A percentile compares a stretch with the other conserved stretches of the same genome.
phyloP scores from a whole-genome alignment of 2,329 filamentous ascomycete species.

The Helminthosporium solani region DNA sequence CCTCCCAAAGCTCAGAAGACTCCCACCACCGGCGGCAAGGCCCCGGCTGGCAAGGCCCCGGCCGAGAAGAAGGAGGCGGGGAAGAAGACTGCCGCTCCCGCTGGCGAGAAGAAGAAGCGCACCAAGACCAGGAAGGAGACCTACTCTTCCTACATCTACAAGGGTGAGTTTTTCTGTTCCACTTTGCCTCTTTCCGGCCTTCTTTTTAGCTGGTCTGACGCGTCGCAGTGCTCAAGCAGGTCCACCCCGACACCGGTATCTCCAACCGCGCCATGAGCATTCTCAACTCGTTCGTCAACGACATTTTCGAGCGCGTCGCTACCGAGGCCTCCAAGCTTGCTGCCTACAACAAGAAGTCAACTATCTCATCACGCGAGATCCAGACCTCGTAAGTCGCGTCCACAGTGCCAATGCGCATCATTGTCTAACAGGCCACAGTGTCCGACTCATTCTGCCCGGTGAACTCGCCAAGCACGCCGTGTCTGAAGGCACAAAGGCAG shows the following conservation, averaged over 20 bases:
- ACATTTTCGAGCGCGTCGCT: conserved; percentile 99
- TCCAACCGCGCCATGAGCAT: conserved; percentile 99
- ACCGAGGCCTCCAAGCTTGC: conserved; percentile 99
- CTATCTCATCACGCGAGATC: conserved; percentile 98
- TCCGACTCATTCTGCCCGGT: conserved; percentile 95
- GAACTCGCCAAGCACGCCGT: conserved; percentile 99
- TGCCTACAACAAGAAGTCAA: conserved; percentile 99
- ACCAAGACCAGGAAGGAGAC: conserved; percentile 99
- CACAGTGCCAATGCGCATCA: neutral
- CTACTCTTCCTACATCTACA: conserved; percentile 99
- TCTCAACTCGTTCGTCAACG: conserved; percentile 99
- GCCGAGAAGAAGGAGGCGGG: conserved; percentile 99
- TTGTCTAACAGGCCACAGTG: conserved; percentile 51
- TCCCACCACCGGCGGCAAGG: conserved; percentile 90
- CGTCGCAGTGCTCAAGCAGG: conserved; percentile 91
- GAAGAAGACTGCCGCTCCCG: conserved; percentile 94
- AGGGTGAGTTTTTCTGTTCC: conserved; percentile 69
- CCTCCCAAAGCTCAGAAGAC: conserved; percentile 99
- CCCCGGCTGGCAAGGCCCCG: conserved; percentile 74
- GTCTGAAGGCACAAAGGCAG: conserved; percentile 98
- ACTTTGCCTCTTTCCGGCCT: neutral
- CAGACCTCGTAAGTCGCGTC: conserved; percentile 76
- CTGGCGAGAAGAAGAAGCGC: conserved; percentile 99
- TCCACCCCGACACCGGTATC: conserved; percentile 99
- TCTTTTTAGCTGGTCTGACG: conserved; percentile 33